Conservation (phyloP, 2,329 filamentous ascomycete species). For the Rutstroemia sp. region DNA sequence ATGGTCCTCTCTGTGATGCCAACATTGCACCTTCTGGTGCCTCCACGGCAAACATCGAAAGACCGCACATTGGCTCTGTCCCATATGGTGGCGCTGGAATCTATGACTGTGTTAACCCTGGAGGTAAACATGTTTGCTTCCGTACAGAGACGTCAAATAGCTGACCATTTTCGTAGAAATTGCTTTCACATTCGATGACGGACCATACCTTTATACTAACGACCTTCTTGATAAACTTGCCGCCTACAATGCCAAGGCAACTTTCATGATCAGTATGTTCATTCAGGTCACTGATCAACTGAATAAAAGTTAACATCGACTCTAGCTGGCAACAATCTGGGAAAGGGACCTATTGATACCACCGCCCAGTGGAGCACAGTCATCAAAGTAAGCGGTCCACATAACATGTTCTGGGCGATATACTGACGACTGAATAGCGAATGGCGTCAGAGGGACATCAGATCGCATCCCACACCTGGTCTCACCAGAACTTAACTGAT, state of each 20-base stretch:
- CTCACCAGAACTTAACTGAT: constrained; percentile 41
- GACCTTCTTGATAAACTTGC: constrained; percentile 47
- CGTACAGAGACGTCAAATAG: background rate
- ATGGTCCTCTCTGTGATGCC: constrained; percentile 54
- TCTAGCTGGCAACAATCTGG: constrained; percentile 45
- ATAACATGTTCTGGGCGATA: background rate
- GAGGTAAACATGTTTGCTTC: constrained; percentile 29
- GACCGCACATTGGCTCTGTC: constrained; percentile 46
- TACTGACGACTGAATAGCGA: constrained; percentile 22
- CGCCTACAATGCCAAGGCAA: constrained; percentile 54
- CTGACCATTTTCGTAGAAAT: constrained; percentile 34
- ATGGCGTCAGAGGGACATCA: constrained; percentile 41
- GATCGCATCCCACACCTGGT: constrained; percentile 52
- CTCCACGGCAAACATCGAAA: constrained; percentile 42
- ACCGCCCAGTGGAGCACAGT: constrained; percentile 40
- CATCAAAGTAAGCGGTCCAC: constrained; percentile 30
- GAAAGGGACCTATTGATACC: constrained; percentile 24
- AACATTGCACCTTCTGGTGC: constrained; percentile 45
- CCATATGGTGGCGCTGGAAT: constrained; percentile 51
- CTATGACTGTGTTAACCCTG: constrained; percentile 45
- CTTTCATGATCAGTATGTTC: constrained; percentile 50
- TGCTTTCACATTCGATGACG: constrained; percentile 61
- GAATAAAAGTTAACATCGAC: constrained; percentile 3
- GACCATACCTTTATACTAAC: constrained; percentile 53
- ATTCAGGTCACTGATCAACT: constrained; percentile 21